These are phyloP conservation scores for Lindgomyces ingoldianus DNA, from an alignment of 495 filamentous ascomycete species.

Conservation along the genomic window DNA sequence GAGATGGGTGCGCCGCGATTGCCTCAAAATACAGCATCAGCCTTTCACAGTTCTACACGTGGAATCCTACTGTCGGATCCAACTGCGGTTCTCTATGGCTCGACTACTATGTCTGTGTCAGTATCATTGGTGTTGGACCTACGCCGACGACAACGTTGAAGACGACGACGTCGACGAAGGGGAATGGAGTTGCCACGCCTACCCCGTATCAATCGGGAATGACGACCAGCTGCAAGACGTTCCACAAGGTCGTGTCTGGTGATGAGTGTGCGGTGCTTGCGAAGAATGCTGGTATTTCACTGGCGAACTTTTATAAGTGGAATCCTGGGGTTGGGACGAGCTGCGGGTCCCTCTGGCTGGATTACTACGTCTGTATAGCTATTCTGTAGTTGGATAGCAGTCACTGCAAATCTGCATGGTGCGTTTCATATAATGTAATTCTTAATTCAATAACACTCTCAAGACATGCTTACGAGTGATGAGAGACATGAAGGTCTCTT, in stretches of 20 bases:
- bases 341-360: neutral
- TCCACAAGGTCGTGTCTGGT: neutral
- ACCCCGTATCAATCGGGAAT: neutral
- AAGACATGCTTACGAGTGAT: too few species aligned
- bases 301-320: neutral
- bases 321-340: neutral
- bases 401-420: too few species aligned
- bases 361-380: neutral
- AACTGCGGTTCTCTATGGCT: neutral
- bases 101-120: neutral
- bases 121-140: neutral
- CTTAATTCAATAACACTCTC: too few species aligned
- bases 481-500: too few species aligned
- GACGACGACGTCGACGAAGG: neutral
- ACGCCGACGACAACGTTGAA: neutral
- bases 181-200: neutral
- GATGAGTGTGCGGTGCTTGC: neutral
- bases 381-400: too few species aligned
- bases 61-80: too few species aligned
- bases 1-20: too few species aligned
- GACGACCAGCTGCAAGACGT: neutral
- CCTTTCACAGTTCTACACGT: too few species aligned
- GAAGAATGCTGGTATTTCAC: neutral
- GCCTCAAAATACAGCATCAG: too few species aligned
- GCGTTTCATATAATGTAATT: too few species aligned